A percentile compares a stretch with the other conserved stretches of the same genome.
Evolutionary conservation across 257 asterid genomes (phyloP).

Genomic region (Solanum arcanum): DNA sequence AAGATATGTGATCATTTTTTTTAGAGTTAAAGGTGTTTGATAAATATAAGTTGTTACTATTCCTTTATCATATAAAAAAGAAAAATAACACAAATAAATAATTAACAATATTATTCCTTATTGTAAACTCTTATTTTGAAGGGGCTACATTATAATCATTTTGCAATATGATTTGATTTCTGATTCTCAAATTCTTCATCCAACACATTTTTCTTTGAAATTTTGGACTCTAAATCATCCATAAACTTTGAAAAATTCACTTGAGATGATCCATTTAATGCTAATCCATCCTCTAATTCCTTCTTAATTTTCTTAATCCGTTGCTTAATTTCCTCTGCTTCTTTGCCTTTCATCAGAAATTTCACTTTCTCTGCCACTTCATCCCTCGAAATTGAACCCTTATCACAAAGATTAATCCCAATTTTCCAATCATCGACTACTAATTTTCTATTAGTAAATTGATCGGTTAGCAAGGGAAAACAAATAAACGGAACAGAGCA

Average conservation of each 20-base stretch:
- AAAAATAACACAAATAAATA: not conserved
- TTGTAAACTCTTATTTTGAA: not conserved
- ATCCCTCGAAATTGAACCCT: slow-evolving; percentile 18
- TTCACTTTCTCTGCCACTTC: slow-evolving; percentile 41
- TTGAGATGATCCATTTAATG: slow-evolving; percentile 46
- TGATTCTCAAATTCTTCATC: too few species aligned
- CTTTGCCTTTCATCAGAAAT: slow-evolving; percentile 28
- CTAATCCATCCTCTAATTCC: slow-evolving; percentile 31
- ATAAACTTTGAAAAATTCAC: slow-evolving; percentile 27
- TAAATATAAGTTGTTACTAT: not conserved
- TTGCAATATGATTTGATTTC: not conserved
- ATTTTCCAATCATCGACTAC: slow-evolving; percentile 65
- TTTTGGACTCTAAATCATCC: slow-evolving; percentile 28
- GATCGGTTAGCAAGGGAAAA: slow-evolving; percentile 55
- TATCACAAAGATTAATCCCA: slow-evolving; percentile 41
- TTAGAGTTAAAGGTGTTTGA: not conserved
- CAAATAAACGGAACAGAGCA: slow-evolving; percentile 44
- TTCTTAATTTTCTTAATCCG: slow-evolving; percentile 30
- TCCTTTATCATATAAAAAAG: not conserved
- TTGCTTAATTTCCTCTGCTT: slow-evolving; percentile 22
- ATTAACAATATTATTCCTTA: not conserved
- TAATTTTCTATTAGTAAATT: slow-evolving; percentile 51
- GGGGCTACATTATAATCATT: not conserved
- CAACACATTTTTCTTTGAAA: not conserved
- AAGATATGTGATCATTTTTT: not conserved